phyloP scores from a whole-genome alignment of 352 stramenopile genomes.

The Phytopythium kandeliae region DNA sequence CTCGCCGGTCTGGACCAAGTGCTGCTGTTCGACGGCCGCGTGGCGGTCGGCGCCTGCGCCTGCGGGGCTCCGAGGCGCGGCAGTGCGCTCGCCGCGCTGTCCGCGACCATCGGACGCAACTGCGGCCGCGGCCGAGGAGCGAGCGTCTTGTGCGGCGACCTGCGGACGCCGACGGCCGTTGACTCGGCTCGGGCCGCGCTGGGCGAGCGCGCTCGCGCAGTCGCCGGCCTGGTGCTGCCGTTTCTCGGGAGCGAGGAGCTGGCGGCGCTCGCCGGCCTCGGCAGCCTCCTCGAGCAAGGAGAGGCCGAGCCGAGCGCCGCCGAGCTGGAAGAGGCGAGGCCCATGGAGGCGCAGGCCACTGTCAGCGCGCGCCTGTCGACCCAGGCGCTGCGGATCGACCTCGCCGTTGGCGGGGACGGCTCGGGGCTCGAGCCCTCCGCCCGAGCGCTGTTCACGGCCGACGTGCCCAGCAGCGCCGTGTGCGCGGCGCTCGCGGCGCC shows the following conservation, averaged over 20 bases:
- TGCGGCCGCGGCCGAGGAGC: background rate
- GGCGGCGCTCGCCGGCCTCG: background rate
- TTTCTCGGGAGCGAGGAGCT: background rate
- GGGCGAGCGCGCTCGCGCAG: no score
- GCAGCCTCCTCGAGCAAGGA: background rate
- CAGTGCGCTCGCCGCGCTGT: no score
- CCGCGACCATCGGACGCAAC: background rate
- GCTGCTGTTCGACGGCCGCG: background rate
- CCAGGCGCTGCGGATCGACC: slow-evolving; percentile 1
- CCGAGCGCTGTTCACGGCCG: background rate
- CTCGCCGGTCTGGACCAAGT: background rate
- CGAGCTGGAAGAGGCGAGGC: background rate
- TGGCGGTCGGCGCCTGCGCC: background rate
- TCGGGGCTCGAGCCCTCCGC: background rate
- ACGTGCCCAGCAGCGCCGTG: background rate
- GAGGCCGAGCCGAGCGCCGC: background rate
- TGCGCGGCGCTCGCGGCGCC: background rate
- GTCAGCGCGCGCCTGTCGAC: background rate
- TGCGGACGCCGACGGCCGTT: background rate
- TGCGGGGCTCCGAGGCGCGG: no score
- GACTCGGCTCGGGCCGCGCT: background rate
- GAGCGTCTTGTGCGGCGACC: background rate
- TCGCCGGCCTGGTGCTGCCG: background rate
- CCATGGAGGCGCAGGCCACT: background rate
- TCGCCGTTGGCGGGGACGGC: background rate